Evolutionary conservation across 2,329 filamentous ascomycete genomes (phyloP).

Genomic region (Rhynchosporium graminicola): DNA sequence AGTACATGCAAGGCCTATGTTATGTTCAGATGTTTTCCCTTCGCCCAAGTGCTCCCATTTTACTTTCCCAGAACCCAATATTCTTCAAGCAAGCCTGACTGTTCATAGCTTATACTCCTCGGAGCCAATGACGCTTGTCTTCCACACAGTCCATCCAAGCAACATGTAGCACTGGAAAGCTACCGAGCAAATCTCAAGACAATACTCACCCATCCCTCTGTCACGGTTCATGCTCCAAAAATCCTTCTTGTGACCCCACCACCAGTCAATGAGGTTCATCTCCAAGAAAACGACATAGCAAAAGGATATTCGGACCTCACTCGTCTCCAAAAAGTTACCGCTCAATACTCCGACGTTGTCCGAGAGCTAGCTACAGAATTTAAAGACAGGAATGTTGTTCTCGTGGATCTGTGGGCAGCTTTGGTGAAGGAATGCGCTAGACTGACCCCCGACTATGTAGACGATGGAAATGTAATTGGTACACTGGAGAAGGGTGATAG

Average conservation of each 20-base stretch:
- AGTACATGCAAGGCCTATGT: conserved; percentile 31
- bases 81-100: conserved; percentile 9
- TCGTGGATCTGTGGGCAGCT: conserved; percentile 78
- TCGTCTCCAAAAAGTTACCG: conserved; percentile 62
- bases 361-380: conserved; percentile 44
- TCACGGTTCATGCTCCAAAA: conserved; percentile 69
- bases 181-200: conserved; percentile 72
- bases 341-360: conserved; percentile 65
- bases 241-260: conserved; percentile 82
- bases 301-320: conserved; percentile 43
- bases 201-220: conserved; percentile 71
- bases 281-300: conserved; percentile 41
- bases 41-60: too few relatives aligned
- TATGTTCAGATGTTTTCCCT: too few relatives aligned
- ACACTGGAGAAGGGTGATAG: conserved; percentile 27
- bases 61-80: too few relatives aligned
- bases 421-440: conserved; percentile 71
- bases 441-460: conserved; percentile 46
- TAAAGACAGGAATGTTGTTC: conserved; percentile 49
- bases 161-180: conserved; percentile 74
- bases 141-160: conserved; percentile 59
- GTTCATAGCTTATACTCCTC: conserved; percentile 60
- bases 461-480: conserved; percentile 25
- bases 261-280: conserved; percentile 64
- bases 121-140: conserved; percentile 89